Evolutionary conservation across 345 rosid species (phyloP), one percentile per base, ranked within the genome.

Genomic region (Arabis alpina): DNA sequence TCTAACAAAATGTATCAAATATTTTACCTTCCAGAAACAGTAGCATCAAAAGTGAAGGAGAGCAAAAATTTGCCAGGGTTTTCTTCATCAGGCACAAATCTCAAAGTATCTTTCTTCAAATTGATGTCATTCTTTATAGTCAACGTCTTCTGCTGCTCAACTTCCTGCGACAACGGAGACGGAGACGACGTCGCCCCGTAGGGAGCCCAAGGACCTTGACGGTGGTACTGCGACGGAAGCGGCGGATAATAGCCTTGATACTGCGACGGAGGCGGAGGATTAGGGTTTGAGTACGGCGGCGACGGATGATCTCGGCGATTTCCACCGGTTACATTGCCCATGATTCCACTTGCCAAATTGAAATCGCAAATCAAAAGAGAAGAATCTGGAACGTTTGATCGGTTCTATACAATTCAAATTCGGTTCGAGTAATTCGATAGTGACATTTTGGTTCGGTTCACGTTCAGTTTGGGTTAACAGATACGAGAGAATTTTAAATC

Each of bases 11-110:
- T 8, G 6, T 1, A 6, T 34, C 8, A 34, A 34, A 36, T 25
- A 9, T 8, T 1, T 43, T 77, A 88, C 95, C 97, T 81, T 19
- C 86, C 91, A 44, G 80, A 58, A 54, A 82, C 89, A 60, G 85
- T 81, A 47, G 98, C 98, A 71, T 92, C 90, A 69, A 92, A 92
- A 24, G 82, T 82, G 84, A 92, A 92, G 16, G 90, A 57, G 74
- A 90, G 81, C 58, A 92, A 75, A 28, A 79, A 83, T 59, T 66
- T 80, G 53, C 87, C 87, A 34, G 93, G 92, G 79, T 79, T 80
- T 34, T 77, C 78, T 37, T 81, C 89, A 58, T 92, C 96, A 10
- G 82, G 72, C 61, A 74, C 88, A 12, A 92, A 53, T 80, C 71
- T 69, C 72, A 92, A 73, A 24, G 80, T 85, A 58, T 92, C 90